A percentile compares a stretch with the other conserved stretches of the same genome.
Evolutionary conservation across 2,329 filamentous ascomycete species (phyloP).

Genomic region (Paecilomyces niveus): DNA sequence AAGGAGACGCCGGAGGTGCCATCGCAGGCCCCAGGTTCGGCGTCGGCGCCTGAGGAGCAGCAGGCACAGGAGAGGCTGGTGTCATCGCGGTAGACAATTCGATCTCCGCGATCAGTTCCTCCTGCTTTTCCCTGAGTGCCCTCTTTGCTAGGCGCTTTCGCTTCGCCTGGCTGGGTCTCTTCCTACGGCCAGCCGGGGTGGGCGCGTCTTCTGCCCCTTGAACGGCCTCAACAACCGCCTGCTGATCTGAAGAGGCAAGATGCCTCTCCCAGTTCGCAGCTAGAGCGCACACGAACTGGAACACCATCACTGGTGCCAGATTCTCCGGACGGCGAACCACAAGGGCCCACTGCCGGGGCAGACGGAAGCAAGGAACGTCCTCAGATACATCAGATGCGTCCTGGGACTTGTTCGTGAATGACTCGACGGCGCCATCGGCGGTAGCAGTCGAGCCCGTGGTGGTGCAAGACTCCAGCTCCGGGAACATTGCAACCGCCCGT

Average conservation of each 20-base stretch:
- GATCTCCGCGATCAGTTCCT: constrained; percentile 3
- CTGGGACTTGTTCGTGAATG: constrained; percentile 11
- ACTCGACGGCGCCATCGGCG: constrained; percentile 5
- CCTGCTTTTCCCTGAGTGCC: constrained; percentile 5
- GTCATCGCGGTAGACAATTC: neutral
- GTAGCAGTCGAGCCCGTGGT: constrained; percentile 3
- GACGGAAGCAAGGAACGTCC: constrained; percentile 3
- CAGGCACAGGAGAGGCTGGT: constrained; percentile 1
- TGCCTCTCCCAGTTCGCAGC: constrained; percentile 7
- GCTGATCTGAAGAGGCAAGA: constrained; percentile 3
- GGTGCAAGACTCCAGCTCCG: constrained; percentile 5
- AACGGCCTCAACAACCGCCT: constrained; percentile 4
- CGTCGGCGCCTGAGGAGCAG: neutral
- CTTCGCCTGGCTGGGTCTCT: constrained; percentile 10
- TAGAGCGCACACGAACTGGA: constrained; percentile 5
- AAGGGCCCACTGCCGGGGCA: constrained; percentile 11
- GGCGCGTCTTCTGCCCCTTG: constrained; percentile 4
- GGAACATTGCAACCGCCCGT: neutral
- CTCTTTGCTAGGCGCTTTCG: constrained; percentile 3
- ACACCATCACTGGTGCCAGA: constrained; percentile 9
- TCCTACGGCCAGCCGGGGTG: neutral
- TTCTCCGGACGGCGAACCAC: constrained; percentile 12
- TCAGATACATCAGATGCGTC: constrained; percentile 11
- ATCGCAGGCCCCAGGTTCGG: neutral
- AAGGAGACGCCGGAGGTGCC: neutral